Conservation (phyloP, 2,329 filamentous ascomycete species). For the Fusarium algeriense region DNA sequence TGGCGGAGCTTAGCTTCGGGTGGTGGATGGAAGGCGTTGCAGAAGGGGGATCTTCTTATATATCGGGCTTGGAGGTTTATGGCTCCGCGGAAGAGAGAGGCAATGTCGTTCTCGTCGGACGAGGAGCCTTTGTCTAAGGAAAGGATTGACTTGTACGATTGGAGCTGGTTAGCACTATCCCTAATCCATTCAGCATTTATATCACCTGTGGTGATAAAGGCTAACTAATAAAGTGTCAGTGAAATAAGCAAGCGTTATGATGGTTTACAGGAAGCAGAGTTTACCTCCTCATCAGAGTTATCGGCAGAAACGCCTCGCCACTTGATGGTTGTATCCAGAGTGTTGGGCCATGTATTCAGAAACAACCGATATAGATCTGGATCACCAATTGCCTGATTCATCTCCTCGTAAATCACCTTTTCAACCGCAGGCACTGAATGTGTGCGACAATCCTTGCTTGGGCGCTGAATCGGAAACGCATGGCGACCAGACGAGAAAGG, state of each 20-base stretch:
- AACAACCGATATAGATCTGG: slow-evolving; percentile 80
- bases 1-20: slow-evolving; percentile 67
- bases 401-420: slow-evolving; percentile 72
- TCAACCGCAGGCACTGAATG: slow-evolving; percentile 84
- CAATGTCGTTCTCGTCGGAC: slow-evolving; percentile 65
- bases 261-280: background rate
- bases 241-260: background rate
- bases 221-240: slow-evolving; percentile 61
- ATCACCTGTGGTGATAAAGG: slow-evolving; percentile 86
- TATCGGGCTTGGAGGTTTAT: slow-evolving; percentile 84
- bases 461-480: slow-evolving; percentile 83
- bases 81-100: slow-evolving; percentile 77
- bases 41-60: slow-evolving; percentile 79
- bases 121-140: slow-evolving; percentile 57
- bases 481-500: slow-evolving; percentile 84
- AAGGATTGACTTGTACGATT: slow-evolving; percentile 77
- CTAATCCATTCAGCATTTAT: slow-evolving; percentile 95
- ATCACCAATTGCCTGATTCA: slow-evolving; percentile 78
- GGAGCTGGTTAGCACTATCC: slow-evolving; percentile 85
- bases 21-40: slow-evolving; percentile 95
- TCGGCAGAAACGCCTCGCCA: slow-evolving; percentile 73
- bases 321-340: slow-evolving; percentile 77
- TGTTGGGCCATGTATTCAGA: slow-evolving; percentile 79
- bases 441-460: slow-evolving; percentile 80
- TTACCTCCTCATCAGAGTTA: slow-evolving; percentile 69